phyloP scores from a whole-genome alignment of 2,329 filamentous ascomycete species.

The Exutisphaerella laricina region DNA sequence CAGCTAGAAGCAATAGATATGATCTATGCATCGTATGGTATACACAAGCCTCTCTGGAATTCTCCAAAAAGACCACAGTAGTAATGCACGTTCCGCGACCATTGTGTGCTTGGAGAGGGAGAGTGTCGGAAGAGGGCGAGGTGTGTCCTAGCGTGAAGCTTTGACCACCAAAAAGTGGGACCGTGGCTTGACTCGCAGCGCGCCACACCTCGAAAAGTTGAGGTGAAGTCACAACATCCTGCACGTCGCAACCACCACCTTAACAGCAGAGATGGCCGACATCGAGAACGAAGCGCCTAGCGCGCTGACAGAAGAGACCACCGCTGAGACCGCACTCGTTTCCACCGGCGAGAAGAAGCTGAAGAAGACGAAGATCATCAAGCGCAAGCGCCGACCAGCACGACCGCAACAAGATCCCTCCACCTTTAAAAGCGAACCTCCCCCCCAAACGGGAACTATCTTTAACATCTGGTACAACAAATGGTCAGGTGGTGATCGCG shows the following conservation, averaged over 20 bases:
- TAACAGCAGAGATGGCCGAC: constrained; percentile 4
- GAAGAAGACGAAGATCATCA: constrained; percentile 86
- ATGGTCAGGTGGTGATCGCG: constrained; percentile 91
- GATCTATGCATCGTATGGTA: no score
- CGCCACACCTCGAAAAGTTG: background rate
- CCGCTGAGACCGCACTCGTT: constrained; percentile 20
- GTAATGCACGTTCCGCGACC: no score
- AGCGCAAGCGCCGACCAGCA: constrained; percentile 84
- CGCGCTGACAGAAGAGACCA: constrained; percentile 22
- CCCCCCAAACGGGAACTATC: constrained; percentile 86
- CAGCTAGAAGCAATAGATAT: no score
- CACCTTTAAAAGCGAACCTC: constrained; percentile 74
- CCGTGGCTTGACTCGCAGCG: no score
- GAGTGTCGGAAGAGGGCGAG: no score
- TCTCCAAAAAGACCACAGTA: no score
- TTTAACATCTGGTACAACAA: constrained; percentile 99
- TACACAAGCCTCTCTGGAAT: no score
- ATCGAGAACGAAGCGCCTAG: constrained; percentile 1
- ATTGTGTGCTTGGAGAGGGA: no score
- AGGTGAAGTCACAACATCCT: background rate
- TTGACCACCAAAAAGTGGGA: no score
- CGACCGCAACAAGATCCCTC: constrained; percentile 84
- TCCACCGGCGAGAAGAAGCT: constrained; percentile 40
- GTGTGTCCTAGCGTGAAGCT: no score
- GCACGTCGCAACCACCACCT: background rate